Evolutionary conservation across 257 asterid genomes (phyloP), one percentile per base, ranked within the genome.

Genomic region (Linaria vulgaris): DNA sequence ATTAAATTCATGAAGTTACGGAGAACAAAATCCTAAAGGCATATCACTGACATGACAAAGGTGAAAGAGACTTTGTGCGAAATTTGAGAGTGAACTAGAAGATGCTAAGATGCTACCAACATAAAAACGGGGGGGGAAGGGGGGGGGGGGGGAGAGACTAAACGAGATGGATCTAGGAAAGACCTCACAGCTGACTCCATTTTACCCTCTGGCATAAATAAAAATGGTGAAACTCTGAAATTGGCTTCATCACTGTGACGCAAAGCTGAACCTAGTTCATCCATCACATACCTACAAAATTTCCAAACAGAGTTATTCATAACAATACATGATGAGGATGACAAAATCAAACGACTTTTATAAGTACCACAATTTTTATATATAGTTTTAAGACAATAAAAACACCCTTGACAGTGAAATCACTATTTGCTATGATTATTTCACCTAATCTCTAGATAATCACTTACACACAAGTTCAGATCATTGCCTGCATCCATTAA

Each of bases 221-320:
- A 96, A 68, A 92, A 92, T 49, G 99, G 99, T 52, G 99, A 79
- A 44, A 83, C 94, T 76, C 95, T 79, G 70, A 92, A 85, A 76
- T 87, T 92, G 68, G 96, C 87, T 65, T 79, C 91, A 72, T 89
- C 96, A 51, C 96, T 89, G 68, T 92, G 97, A 73, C 97, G 85
- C 85, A 92, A 75, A 63, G 95, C 94, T 70, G 99, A 92, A 69
- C 99, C 99, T 21, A 92, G 85, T 80, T 92, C 99, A 83, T 92
- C 99, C 99, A 92, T 89, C 71, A 87, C 96, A 81, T 92, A 92
- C 90, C 98, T 91, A 71, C 57, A 62, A 70, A 61, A 72, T 58
- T 47, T 47, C 48, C 73, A 72, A 67, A 63, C 11, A 47, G 53
- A 15, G 62, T 24, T 55, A 59, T 12, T 59, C 23, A 51, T 13